Base-by-base conservation (phyloP, 306 rosid species). In the Inga leiocalycina region DNA sequence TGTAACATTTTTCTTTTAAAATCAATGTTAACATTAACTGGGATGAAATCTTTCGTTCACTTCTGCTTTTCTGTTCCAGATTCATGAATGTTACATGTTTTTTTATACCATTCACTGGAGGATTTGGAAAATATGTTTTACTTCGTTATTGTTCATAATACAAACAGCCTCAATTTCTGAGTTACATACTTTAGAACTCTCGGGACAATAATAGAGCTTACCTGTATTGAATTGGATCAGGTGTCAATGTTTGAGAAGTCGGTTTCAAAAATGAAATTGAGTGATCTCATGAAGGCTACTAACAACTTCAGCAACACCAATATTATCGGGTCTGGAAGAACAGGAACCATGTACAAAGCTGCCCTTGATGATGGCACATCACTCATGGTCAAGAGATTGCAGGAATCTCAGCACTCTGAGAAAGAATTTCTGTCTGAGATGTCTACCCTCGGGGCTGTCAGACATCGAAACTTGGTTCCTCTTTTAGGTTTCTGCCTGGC, bases 261-360 rank as follows among this genome's bases (percentile, higher is more conserved):
- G 24, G 61, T 96, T 72, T 75, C 93, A 20, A 96, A 96, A 86
- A 92, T 92, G 98, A 96, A 87, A 80, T 82, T 96, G 91, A 86
- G 91, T 69, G 99, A 96, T 89, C 98, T 96, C 81, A 89, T 96
- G 97, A 92, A 90, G 91, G 98, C 99, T 74, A 96, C 98, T 32
- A 88, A 89, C 91, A 91, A 48, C 91, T 96, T 96, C 88, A 85
- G 91, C 67, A 93, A 90, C 74, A 83, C 45, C 81, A 90, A 90
- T 57, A 89, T 93, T 81, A 92, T 96, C 35, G 97, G 94, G 62
- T 48, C 92, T 1, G 98, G 98, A 82, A 83, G 99, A 92, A 93
- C 98, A 8, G 99, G 99, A 88, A 88, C 97, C 10, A 56, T 92
- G 76, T 96, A 89, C 88, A 92, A 81, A 79, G 99, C 97, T 76